Conservation (phyloP, 108 stramenopile species). For the Pelagomonas calceolata region DNA sequence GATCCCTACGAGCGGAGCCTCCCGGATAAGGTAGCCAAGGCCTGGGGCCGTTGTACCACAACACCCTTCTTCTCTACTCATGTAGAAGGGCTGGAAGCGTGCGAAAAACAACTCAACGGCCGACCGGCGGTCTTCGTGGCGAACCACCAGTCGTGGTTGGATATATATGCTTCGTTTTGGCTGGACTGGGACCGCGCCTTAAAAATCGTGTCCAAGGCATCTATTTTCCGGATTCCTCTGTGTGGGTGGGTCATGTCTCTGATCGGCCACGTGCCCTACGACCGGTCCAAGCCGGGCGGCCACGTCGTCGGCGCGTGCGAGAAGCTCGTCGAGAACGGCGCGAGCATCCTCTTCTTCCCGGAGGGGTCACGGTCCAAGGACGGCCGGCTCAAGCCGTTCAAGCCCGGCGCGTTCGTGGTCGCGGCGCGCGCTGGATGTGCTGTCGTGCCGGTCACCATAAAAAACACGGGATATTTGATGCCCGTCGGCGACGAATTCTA, state of each 20-base stretch:
- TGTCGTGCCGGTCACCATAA: conserved; percentile 9
- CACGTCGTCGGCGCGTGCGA: conserved; percentile 37
- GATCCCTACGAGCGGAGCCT: not conserved
- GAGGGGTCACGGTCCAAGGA: conserved; percentile 46
- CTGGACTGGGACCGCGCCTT: not conserved
- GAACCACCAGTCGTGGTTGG: conserved; percentile 52
- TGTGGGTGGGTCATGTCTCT: conserved; percentile 36
- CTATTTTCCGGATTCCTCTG: conserved; percentile 45
- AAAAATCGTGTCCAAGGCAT: conserved; percentile 44
- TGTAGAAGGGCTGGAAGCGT: conserved; percentile 4
- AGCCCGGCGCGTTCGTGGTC: conserved; percentile 45
- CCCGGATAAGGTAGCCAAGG: not conserved
- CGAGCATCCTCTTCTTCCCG: conserved; percentile 20
- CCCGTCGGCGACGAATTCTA: not conserved
- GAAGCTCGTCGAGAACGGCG: conserved; percentile 20
- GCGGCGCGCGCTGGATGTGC: not conserved
- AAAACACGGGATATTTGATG: conserved; percentile 8
- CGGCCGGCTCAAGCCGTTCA: conserved; percentile 42
- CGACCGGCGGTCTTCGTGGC: conserved; percentile 28
- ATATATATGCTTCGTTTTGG: conserved; percentile 28
- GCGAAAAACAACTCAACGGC: not conserved
- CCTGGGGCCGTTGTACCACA: conserved; percentile 3
- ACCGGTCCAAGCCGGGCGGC: conserved; percentile 41
- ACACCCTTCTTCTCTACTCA: not conserved
- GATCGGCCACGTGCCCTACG: conserved; percentile 35